Evolutionary conservation across 148 eudicot species (phyloP), one percentile per base, ranked within the genome.

Genomic region (Chenopodium suecicum): DNA sequence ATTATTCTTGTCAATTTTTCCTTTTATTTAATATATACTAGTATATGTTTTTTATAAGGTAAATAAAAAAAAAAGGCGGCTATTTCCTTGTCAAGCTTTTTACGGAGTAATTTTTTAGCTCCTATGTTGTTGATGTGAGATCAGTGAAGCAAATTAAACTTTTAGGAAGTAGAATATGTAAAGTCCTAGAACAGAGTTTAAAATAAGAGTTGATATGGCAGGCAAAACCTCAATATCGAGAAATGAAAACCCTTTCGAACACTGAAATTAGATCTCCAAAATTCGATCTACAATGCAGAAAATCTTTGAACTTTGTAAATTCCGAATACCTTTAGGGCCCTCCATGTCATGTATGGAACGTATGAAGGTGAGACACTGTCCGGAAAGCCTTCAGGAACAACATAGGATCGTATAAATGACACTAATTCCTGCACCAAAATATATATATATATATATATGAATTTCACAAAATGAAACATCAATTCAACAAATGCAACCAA

Each of bases 271-370:
- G 69, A 5, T 41, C 31, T 81, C 63, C 58, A 4, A 44, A 56
- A 7, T 37, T 32, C 17, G 11, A 37, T 76, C 75, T 9, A 54
- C 12, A 14, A 9, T 19, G 8, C 23, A 73, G 48, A 62, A 62
- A 25, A 70, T 17, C 34, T 23, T 10, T 22, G 4, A 56, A 41
- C 73, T 47, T n/a, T 6, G 34, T 46, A 29, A 1, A 25, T 78
- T 29, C 2, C 2, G 2, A 83, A 58, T 92, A 96, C 99, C 97
- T 96, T 96, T 60, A 96, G 74, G 70, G 99, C 99, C 86, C 99
- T 92, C 98, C 99, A 96, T 56, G 97, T 89, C 99, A 96, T 96
- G 90, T 96, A 96, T 27, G 99, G 99, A 80, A 96, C 99, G 75
- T 96, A 96, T 66, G 99, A 89, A 72, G 98, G 88, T 46, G 90